Evolutionary conservation across 805 yeast genomes (phyloP).

Genomic region (Candida boleticola): DNA sequence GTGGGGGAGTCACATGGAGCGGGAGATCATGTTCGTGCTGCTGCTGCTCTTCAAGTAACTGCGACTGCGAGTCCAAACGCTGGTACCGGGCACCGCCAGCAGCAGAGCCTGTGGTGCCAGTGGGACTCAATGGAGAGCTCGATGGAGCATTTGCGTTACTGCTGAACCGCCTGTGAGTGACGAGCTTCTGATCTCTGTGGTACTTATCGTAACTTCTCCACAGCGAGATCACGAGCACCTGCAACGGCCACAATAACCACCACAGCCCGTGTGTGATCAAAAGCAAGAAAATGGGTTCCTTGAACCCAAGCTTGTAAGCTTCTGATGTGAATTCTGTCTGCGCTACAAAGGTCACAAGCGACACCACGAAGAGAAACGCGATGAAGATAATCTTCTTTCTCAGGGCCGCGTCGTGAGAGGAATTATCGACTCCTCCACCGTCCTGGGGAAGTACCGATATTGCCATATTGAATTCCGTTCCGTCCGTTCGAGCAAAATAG

Average conservation of each 20-base stretch:
- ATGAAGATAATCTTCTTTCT: slow-evolving; percentile 38
- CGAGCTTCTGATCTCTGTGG: slow-evolving; percentile 8
- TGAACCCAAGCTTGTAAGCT: slow-evolving; percentile 55
- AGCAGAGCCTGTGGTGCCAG: slow-evolving; percentile 8
- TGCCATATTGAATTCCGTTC: too few species aligned
- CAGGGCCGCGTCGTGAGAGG: slow-evolving; percentile 24
- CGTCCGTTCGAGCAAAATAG: too few species aligned
- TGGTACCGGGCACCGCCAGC: slow-evolving; percentile 24
- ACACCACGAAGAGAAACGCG: slow-evolving; percentile 28
- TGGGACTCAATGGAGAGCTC: too few species aligned
- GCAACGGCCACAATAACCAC: slow-evolving; percentile 72
- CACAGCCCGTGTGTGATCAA: slow-evolving; percentile 75
- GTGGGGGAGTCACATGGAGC: slow-evolving; percentile 6
- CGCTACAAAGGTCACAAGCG: slow-evolving; percentile 58
- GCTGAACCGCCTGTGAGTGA: slow-evolving; percentile 6
- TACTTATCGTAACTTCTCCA: slow-evolving; percentile 40
- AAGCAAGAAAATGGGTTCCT: slow-evolving; percentile 69
- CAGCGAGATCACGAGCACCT: slow-evolving; percentile 48
- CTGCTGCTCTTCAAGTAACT: slow-evolving; percentile 18
- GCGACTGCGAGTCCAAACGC: slow-evolving; percentile 28
- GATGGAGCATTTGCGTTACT: slow-evolving; percentile 12
- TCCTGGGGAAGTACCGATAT: slow-evolving; percentile 29
- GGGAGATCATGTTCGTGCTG: not conserved
- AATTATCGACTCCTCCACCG: slow-evolving; percentile 19
- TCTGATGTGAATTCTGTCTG: slow-evolving; percentile 82